Evolutionary conservation across 1,139 yeast genomes (phyloP).

Genomic region (Blastobotrys persicus): DNA sequence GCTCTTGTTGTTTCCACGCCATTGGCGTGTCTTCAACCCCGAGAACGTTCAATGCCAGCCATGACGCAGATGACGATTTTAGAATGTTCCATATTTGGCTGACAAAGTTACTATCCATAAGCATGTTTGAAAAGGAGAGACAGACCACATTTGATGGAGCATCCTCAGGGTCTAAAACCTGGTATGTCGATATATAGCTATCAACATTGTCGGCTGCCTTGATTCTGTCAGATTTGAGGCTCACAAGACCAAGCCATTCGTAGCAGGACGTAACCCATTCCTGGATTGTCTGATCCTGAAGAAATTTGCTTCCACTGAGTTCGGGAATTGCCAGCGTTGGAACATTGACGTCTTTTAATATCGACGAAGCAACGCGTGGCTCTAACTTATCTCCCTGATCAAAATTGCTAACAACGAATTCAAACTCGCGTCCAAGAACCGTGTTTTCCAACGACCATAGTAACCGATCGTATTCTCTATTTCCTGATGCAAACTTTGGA

Average conservation of each 20-base stretch:
- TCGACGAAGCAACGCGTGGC: background rate
- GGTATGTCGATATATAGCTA: conserved; percentile 27
- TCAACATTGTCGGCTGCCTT: conserved; percentile 24
- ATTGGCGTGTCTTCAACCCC: conserved; percentile 35
- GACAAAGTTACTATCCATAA: conserved; percentile 11
- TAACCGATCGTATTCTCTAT: conserved; percentile 35
- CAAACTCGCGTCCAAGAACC: conserved; percentile 9
- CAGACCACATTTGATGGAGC: conserved; percentile 2
- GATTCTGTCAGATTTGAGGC: conserved; percentile 25
- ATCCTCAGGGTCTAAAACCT: conserved; percentile 21
- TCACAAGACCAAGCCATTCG: conserved; percentile 36
- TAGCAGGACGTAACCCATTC: conserved; percentile 34
- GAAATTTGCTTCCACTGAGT: background rate
- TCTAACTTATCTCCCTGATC: background rate
- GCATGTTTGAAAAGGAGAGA: conserved; percentile 1
- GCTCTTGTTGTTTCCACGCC: conserved; percentile 33
- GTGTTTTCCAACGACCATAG: conserved; percentile 42
- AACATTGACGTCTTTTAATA: conserved; percentile 10
- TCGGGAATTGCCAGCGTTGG: conserved; percentile 21
- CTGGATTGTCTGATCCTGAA: conserved; percentile 18
- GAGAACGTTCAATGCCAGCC: conserved; percentile 29
- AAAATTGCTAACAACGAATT: background rate
- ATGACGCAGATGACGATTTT: conserved; percentile 8
- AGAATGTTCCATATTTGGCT: conserved; percentile 1
- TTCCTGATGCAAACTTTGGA: conserved; percentile 18